These are phyloP conservation scores for Xylaria sp. DNA, from an alignment of 2,329 filamentous ascomycete genomes.

Conservation along the genomic window DNA sequence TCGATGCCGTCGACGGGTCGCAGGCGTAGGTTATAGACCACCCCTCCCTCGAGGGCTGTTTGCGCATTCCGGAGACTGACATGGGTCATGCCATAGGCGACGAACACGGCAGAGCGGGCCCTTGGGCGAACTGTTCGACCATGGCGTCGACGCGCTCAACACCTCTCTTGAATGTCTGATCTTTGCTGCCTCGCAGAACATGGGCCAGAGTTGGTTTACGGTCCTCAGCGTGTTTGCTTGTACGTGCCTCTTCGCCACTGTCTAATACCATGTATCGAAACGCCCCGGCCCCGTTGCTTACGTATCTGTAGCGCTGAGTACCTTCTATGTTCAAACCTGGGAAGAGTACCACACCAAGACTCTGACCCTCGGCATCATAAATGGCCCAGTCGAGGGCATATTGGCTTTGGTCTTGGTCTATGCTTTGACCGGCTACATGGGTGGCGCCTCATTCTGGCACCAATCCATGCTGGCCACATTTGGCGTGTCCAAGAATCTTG, in stretches of 20 bases:
- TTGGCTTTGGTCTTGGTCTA: slow-evolving; percentile 84
- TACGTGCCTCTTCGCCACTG: slow-evolving; percentile 48
- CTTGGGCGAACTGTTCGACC: slow-evolving; percentile 94
- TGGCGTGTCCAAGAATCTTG: slow-evolving; percentile 66
- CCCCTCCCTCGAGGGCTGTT: background rate
- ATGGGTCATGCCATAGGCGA: slow-evolving; percentile 56
- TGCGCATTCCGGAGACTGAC: slow-evolving; percentile 28
- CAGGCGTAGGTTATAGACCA: slow-evolving; percentile 72
- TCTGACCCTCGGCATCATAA: slow-evolving; percentile 87
- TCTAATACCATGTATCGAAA: background rate
- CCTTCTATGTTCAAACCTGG: slow-evolving; percentile 99
- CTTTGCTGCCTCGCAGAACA: slow-evolving; percentile 90
- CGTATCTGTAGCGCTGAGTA: slow-evolving; percentile 70
- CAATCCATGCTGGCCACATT: slow-evolving; percentile 76
- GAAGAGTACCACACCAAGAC: slow-evolving; percentile 99
- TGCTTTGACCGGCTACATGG: slow-evolving; percentile 80
- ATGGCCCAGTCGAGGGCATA: slow-evolving; percentile 93
- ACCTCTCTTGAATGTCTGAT: slow-evolving; percentile 92
- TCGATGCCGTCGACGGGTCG: slow-evolving; percentile 93
- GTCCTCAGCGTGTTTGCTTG: slow-evolving; percentile 82
- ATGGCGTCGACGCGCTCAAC: slow-evolving; percentile 95
- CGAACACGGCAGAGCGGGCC: slow-evolving; percentile 92
- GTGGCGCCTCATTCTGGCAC: slow-evolving; percentile 93
- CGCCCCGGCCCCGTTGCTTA: slow-evolving; percentile 1
- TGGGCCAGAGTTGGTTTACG: slow-evolving; percentile 91